These are phyloP conservation scores for Boletus rufocinnamomeus DNA, from an alignment of 768 basidiomycete genomes.

Conservation along the genomic window DNA sequence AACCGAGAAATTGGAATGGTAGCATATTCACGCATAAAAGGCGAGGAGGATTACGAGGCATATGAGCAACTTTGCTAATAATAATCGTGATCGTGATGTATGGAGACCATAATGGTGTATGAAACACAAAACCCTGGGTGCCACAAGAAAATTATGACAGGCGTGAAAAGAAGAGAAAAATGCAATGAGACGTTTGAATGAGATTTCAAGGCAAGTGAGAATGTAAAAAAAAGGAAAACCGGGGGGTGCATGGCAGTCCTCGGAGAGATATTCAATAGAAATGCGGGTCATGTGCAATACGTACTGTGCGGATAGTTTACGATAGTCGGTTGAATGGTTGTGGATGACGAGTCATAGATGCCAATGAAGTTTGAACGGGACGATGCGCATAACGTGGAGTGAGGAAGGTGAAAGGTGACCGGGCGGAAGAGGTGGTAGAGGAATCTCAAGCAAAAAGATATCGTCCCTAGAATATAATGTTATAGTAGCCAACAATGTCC, in stretches of 20 bases:
- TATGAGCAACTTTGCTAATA: constrained; percentile 23
- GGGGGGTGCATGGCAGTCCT: constrained; percentile 5
- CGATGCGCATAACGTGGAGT: constrained; percentile 10
- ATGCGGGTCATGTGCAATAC: constrained; percentile 33
- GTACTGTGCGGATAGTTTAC: constrained; percentile 31
- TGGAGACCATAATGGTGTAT: constrained; percentile 8
- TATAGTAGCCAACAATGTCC: constrained; percentile 38
- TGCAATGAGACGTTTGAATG: constrained; percentile 3
- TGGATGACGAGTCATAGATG: constrained; percentile 32
- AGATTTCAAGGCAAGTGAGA: neutral
- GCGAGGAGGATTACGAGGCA: constrained; percentile 20
- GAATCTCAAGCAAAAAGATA: constrained; percentile 32
- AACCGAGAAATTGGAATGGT: neutral
- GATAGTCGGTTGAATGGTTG: constrained; percentile 18
- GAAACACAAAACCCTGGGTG: constrained; percentile 15
- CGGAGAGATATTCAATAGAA: constrained; percentile 29
- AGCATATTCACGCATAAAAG: constrained; percentile 23
- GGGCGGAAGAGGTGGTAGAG: constrained; percentile 6
- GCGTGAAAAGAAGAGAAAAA: neutral
- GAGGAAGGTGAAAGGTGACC: constrained; percentile 16
- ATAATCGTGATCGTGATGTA: constrained; percentile 24
- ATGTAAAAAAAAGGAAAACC: neutral
- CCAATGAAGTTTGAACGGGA: constrained; percentile 10
- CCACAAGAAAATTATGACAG: constrained; percentile 17
- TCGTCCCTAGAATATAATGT: constrained; percentile 39